Base-by-base conservation (phyloP, 495 filamentous ascomycete species). In the Geopyxis carbonaria region DNA sequence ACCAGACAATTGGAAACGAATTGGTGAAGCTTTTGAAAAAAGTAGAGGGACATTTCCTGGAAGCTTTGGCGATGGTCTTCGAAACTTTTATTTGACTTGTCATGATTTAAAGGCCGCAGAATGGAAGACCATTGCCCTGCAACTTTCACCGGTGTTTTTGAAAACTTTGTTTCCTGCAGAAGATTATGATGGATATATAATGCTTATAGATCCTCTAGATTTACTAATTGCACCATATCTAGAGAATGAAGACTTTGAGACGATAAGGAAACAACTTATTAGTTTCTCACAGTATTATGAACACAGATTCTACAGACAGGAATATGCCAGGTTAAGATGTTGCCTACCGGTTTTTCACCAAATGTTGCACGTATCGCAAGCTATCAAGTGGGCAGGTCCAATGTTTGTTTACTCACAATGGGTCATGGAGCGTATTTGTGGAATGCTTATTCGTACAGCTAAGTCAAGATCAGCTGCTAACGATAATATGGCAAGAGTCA, bases 371-470 rank as follows among this genome's bases (percentile, higher is more conserved):
- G 41, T 47, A 0, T 20, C 40, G 3, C n/a, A 40, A 3, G 40
- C 27, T 3, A 13, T 47, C 3, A 10, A 9, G 1, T 38, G 19
- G 25, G 20, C 31, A 22, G 42, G 45, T 0, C 41, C 45, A 2
- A 34, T 34, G 28, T 35, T 21, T 22, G 45, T 47, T 8, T 45
- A 44, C 14, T 40, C 25, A 2, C 35, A 47, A 24, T 47, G 45
- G 45, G 13, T 21, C 0, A 45, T 48, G 35, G 45, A 48, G 15
- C 5, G 42, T 1, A 9, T 34, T 2, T 48, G 45, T 31, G 36
- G 45, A 0, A 48, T 31, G 14, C 14, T 48, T 6, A 21, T 41
- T 11, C n/a, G 14, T 1, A 32, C 29, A n/a, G 40, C 40, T 2
- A 44, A 40, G 9, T 39, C 40, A 0, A n/a, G 28, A 3, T 18